A percentile compares a stretch with the other conserved stretches of the same genome.
These are phyloP conservation scores for Paraphaeosphaeria sporulosa DNA, from an alignment of 2,329 filamentous ascomycete genomes.

Conservation along the genomic window DNA sequence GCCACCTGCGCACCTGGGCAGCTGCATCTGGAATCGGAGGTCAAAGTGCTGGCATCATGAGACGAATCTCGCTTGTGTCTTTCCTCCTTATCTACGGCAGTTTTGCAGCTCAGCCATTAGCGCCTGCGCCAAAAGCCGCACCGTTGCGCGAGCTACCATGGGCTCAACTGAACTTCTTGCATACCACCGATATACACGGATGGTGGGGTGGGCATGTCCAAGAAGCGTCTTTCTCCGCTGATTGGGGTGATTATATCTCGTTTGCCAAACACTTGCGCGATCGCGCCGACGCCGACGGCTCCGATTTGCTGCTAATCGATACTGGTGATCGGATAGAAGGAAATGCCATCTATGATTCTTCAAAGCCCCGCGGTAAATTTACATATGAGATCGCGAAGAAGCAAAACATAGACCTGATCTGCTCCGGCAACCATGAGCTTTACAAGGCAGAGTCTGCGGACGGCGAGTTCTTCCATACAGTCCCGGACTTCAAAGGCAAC, in stretches of 20 bases:
- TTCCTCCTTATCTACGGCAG: slow-evolving; percentile 53
- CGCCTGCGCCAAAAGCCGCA: slow-evolving; percentile 77
- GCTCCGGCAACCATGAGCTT: slow-evolving; percentile 92
- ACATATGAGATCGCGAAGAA: slow-evolving; percentile 86
- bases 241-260: slow-evolving; percentile 98
- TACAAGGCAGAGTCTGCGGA: slow-evolving; percentile 82
- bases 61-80: slow-evolving; percentile 22
- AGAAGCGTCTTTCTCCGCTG: slow-evolving; percentile 81
- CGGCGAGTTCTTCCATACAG: slow-evolving; percentile 78
- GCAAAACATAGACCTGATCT: slow-evolving; percentile 84
- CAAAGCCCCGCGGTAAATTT: slow-evolving; percentile 84
- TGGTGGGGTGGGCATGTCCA: slow-evolving; percentile 71
- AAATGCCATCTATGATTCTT: slow-evolving; percentile 93
- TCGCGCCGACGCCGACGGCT: slow-evolving; percentile 78
- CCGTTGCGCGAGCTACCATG: slow-evolving; percentile 85
- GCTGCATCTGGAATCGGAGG: no score
- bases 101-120: slow-evolving; percentile 73
- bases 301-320: slow-evolving; percentile 90
- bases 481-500: slow-evolving; percentile 79
- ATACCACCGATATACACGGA: slow-evolving; percentile 54
- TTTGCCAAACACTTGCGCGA: slow-evolving; percentile 84
- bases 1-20: neutral
- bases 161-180: slow-evolving; percentile 94
- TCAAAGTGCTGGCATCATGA: slow-evolving; percentile 25
- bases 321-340: slow-evolving; percentile 94